Percentiles rank a stretch among this genome's conserved stretches.
phyloP scores from a whole-genome alignment of 805 yeast species.

The Saturnispora besseyi region DNA sequence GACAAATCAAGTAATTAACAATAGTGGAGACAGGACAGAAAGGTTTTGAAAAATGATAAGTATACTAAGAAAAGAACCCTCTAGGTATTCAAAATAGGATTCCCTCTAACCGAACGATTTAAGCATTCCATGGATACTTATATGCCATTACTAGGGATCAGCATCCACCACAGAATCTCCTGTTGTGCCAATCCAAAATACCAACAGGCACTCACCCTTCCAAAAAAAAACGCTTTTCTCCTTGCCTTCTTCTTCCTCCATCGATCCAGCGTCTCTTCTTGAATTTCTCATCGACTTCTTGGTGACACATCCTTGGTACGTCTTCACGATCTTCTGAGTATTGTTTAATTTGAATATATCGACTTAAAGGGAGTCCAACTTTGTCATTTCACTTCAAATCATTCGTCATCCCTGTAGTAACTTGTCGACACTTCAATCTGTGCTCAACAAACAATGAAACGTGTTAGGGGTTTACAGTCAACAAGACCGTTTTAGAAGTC shows the following conservation, averaged over 20 bases:
- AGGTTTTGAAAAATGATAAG: too few species aligned
- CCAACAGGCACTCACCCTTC: not conserved
- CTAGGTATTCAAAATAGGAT: too few species aligned
- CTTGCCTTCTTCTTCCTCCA: not conserved
- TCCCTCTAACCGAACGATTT: too few species aligned
- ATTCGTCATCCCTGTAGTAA: not conserved
- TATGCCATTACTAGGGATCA: not conserved
- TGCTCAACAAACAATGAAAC: not conserved
- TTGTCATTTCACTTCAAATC: not conserved
- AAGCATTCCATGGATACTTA: too few species aligned
- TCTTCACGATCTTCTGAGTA: not conserved
- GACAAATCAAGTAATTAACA: too few species aligned
- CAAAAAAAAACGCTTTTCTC: not conserved
- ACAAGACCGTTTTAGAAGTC: not conserved
- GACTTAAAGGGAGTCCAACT: not conserved
- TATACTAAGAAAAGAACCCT: too few species aligned
- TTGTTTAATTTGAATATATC: too few species aligned
- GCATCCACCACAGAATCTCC: not conserved
- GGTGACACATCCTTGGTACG: not conserved
- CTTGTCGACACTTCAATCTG: not conserved
- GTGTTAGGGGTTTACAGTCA: too few species aligned
- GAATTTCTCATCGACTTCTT: not conserved
- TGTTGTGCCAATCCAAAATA: not conserved
- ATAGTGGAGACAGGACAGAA: too few species aligned
- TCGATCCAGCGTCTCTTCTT: not conserved